Evolutionary conservation across 345 rosid species (phyloP).

Genomic region (Nephelium lappaceum): DNA sequence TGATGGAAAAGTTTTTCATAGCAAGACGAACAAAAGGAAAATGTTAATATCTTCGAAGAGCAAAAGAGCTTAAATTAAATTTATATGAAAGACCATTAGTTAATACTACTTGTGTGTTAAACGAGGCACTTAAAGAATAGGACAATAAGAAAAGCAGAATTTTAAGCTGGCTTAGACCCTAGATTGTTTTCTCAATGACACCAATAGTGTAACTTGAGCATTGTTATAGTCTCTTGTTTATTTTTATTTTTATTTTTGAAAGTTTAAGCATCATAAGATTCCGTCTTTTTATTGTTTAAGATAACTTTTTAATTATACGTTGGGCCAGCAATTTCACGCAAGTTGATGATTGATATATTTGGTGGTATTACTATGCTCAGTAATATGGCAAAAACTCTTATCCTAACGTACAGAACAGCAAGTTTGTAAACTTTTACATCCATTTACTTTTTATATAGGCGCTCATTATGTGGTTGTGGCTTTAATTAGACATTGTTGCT

Average conservation of each 20-base stretch:
- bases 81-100: not conserved
- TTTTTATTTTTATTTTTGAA: not conserved
- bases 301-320: not conserved
- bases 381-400: not conserved
- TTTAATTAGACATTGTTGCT: not conserved
- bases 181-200: not conserved
- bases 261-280: constrained; percentile 1
- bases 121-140: not conserved
- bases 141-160: not conserved
- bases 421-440: not conserved
- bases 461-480: not conserved
- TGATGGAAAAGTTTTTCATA: constrained; percentile 4
- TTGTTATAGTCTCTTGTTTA: not conserved
- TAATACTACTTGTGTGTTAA: not conserved
- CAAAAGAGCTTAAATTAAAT: constrained; percentile 4
- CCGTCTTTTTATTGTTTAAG: not conserved
- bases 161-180: not conserved
- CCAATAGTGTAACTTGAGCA: not conserved
- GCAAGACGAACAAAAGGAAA: not conserved
- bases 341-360: not conserved
- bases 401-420: not conserved
- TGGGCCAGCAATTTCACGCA: not conserved
- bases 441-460: not conserved
- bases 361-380: not conserved
- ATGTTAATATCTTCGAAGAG: not conserved